A percentile compares a stretch with the other conserved stretches of the same genome.
Conservation (phyloP, 2,329 filamentous ascomycete genomes). For the Podosphaera aphanis region DNA sequence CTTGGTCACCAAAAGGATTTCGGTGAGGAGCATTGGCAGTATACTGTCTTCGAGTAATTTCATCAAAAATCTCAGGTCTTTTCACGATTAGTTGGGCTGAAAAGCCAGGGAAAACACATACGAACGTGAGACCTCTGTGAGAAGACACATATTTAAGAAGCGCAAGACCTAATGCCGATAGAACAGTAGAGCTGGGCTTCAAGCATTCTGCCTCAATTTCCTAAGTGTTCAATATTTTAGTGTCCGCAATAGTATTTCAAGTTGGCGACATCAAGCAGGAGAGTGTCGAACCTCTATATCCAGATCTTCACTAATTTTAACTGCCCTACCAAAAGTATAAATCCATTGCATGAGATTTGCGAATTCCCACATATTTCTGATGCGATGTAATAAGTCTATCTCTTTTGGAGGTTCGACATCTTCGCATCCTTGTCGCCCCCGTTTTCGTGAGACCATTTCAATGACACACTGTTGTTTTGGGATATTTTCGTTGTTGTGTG, state of each 20-base stretch:
- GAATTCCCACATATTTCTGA: slow-evolving; percentile 90
- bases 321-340: slow-evolving; percentile 63
- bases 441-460: slow-evolving; percentile 23
- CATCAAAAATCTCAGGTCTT: slow-evolving; percentile 73
- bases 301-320: slow-evolving; percentile 74
- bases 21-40: slow-evolving; percentile 50
- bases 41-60: slow-evolving; percentile 79
- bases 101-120: slow-evolving; percentile 8
- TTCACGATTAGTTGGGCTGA: slow-evolving; percentile 10
- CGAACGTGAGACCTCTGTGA: slow-evolving; percentile 75
- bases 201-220: slow-evolving; percentile 76
- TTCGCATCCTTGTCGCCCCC: slow-evolving; percentile 21
- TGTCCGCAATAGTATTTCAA: too few species aligned
- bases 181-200: slow-evolving; percentile 48
- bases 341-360: slow-evolving; percentile 87
- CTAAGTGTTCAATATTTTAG: slow-evolving; percentile 22
- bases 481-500: too few species aligned
- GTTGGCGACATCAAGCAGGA: neutral
- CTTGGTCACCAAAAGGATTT: slow-evolving; percentile 70
- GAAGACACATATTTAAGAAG: slow-evolving; percentile 86
- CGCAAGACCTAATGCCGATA: slow-evolving; percentile 63
- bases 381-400: slow-evolving; percentile 29
- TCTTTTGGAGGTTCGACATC: slow-evolving; percentile 13
- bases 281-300: slow-evolving; percentile 55
- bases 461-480: too few species aligned